Base-by-base conservation (phyloP, 2,329 filamentous ascomycete species). In the Diplodia scrobiculata region DNA sequence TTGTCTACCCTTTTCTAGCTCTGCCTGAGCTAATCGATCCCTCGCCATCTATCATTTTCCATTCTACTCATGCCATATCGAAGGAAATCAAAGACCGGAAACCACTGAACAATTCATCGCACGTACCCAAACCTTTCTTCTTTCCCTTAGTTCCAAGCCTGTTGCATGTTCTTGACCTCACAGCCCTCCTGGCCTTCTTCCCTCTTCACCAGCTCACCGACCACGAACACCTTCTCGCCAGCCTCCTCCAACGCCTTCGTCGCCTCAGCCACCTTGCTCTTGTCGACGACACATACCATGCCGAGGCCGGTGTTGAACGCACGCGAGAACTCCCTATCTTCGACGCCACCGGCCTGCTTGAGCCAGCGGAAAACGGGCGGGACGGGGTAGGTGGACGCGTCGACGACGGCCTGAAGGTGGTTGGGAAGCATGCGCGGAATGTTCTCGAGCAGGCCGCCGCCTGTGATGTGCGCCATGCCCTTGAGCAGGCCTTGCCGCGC, bases 291-390 rank as follows among this genome's bases (percentile, higher is more conserved):
- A 34, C 93, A 83, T 5, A 97, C 91, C 93, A 99, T 98, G 54
- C 95, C 95, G 52, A 99, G 81, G 60, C 95, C 95, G 7, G 90
- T 92, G 81, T 99, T 99, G 85, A 97, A 98, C 1, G 92, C 95
- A 67, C 92, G 85, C 62, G 89, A 92, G 86, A 98, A 96, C 81
- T 99, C 95, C 10, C 81, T 75, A 1, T 88, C 83, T 63, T 84
- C 85, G 36, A 98, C 88, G 68, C 90, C 89, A n/a, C 86, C 86
- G 11, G 81, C 82, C 70, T 82, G 79, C 80, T 92, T 92, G 72
- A 99, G 84, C 95, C 95, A 99, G 73, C 84, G 84, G 81, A 98
- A 95, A 4, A 97, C 90, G 1, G 85, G 80, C 0, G 91, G 92
- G 51, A 92, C 83, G 29, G 86, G 77, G 92, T 93, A 99, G 0